Percentiles rank a stretch among this genome's conserved stretches.
These are phyloP conservation scores for Phytopythium vexans DNA, from an alignment of 352 stramenopile genomes.

Conservation along the genomic window DNA sequence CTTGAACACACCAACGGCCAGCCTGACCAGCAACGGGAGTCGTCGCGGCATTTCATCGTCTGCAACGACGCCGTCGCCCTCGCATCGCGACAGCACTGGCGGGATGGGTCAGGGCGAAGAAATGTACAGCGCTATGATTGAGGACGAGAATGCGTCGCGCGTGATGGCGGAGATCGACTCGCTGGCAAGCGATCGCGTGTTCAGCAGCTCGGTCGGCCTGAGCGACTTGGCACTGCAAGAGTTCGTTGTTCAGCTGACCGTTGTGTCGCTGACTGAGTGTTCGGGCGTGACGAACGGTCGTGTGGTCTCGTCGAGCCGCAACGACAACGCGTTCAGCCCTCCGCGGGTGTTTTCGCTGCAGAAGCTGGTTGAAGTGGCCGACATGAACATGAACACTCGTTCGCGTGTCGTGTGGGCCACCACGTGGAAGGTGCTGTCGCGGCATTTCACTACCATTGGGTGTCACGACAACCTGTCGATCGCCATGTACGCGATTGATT, in stretches of 20 bases:
- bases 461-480: constrained; percentile 96
- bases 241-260: constrained; percentile 89
- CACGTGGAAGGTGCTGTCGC: constrained; percentile 96
- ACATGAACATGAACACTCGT: constrained; percentile 99
- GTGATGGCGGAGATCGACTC: constrained; percentile 86
- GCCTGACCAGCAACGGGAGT: constrained; percentile 16
- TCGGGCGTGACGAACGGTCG: constrained; percentile 55
- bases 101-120: constrained; percentile 37
- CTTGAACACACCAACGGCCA: constrained; percentile 9
- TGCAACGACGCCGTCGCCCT: constrained; percentile 30
- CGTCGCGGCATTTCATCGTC: constrained; percentile 20
- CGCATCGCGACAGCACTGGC: constrained; percentile 35
- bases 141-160: constrained; percentile 81
- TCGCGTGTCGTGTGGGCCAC: constrained; percentile 97
- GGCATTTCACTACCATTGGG: constrained; percentile 97
- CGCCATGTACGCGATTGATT: constrained; percentile 99
- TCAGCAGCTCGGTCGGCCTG: constrained; percentile 84
- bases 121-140: constrained; percentile 63
- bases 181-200: constrained; percentile 89
- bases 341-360: constrained; percentile 98
- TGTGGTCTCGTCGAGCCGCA: constrained; percentile 17
- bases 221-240: constrained; percentile 77
- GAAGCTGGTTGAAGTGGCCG: constrained; percentile 98
- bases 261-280: constrained; percentile 90
- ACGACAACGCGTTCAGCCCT: constrained; percentile 36